These are phyloP conservation scores for Orobanche coerulescens DNA, from an alignment of 257 asterid genomes.

Conservation along the genomic window DNA sequence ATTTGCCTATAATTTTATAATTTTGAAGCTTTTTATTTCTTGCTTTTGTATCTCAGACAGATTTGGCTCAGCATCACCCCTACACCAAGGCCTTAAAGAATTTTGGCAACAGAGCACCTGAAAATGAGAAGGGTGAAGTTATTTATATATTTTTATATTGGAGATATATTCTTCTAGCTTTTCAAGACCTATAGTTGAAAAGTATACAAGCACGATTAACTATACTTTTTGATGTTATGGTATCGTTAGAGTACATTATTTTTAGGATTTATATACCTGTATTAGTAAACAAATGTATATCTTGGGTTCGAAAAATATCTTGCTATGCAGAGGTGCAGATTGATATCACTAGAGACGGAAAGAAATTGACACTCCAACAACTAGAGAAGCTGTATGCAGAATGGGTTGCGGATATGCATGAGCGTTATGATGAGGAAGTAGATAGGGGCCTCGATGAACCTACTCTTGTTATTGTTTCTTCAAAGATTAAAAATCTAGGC, in stretches of 20 bases:
- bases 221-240: background rate
- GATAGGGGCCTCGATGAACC: conserved; percentile 52
- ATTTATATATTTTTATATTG: background rate
- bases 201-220: background rate
- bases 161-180: background rate
- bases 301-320: background rate
- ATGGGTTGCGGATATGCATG: conserved; percentile 63
- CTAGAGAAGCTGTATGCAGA: conserved; percentile 50
- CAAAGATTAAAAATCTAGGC: conserved; percentile 40
- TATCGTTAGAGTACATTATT: background rate
- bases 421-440: conserved; percentile 43
- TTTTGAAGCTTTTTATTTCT: background rate
- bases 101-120: conserved; percentile 43
- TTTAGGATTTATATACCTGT: too few species aligned
- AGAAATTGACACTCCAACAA: conserved; percentile 33
- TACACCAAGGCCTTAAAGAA: conserved; percentile 52
- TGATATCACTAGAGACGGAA: conserved; percentile 39
- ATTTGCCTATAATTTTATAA: background rate
- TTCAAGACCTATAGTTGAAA: background rate
- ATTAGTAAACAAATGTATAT: background rate
- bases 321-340: conserved; percentile 36
- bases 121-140: conserved; percentile 37
- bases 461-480: conserved; percentile 27
- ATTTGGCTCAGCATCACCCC: conserved; percentile 57
- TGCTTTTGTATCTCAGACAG: conserved; percentile 38